Evolutionary conservation across 306 rosid species (phyloP).

Genomic region (Quercus wislizeni): DNA sequence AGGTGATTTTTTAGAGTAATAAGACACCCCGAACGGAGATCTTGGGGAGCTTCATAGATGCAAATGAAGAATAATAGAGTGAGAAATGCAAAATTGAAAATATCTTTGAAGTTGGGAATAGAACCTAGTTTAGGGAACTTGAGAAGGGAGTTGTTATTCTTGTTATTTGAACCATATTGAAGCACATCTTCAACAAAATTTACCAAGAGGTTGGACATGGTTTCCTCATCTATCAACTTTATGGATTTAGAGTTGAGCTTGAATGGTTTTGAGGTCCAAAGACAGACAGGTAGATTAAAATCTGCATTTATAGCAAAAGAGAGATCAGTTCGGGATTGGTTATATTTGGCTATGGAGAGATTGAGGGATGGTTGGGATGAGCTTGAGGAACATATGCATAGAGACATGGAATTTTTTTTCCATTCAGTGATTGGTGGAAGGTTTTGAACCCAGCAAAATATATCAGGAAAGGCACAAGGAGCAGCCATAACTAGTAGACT

Average conservation of each 20-base stretch:
- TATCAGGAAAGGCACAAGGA: conserved; percentile 48
- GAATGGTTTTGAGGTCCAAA: conserved; percentile 80
- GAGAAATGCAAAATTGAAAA: conserved; percentile 66
- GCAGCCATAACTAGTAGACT: conserved; percentile 47
- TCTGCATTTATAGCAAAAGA: conserved; percentile 58
- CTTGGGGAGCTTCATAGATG: conserved; percentile 74
- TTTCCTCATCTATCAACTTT: conserved; percentile 36
- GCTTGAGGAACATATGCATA: conserved; percentile 47
- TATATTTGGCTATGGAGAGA: conserved; percentile 48
- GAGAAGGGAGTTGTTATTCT: conserved; percentile 34
- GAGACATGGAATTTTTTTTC: conserved; percentile 50
- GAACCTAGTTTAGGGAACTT: conserved; percentile 47
- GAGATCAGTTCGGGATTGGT: conserved; percentile 34
- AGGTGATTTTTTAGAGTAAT: conserved; percentile 41
- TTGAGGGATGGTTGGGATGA: conserved; percentile 71
- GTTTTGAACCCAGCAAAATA: conserved; percentile 71
- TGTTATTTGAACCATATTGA: conserved; percentile 62
- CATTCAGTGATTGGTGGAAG: conserved; percentile 74
- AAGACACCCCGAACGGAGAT: conserved; percentile 59
- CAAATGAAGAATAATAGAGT: conserved; percentile 69
- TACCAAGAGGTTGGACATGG: conserved; percentile 46
- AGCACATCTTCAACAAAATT: conserved; percentile 67
- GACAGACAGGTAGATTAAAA: conserved; percentile 57
- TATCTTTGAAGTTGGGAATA: conserved; percentile 40
- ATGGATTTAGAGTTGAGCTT: conserved; percentile 31